Evolutionary conservation across 2,329 filamentous ascomycete species (phyloP), one percentile per base, ranked within the genome.

Genomic region (Exophiala xenobiotica): DNA sequence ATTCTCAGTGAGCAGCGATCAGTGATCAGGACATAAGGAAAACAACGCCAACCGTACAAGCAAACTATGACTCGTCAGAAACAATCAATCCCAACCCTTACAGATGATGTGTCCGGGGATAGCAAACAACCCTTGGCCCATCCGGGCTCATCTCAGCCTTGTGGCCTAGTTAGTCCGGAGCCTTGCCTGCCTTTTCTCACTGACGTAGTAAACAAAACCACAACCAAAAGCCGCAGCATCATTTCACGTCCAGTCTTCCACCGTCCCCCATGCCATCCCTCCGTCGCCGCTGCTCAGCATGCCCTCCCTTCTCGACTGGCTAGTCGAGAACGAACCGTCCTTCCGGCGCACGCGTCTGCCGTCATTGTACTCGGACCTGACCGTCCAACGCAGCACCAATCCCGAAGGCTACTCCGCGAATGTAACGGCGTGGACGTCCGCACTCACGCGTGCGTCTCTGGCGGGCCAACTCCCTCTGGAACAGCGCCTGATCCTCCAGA

Each of bases 281-380:
- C 20, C 40, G 18, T 7, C 27, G 20, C 7, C 39, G 7, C 20
- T 37, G 40, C 6, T 26, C 37, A 19, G 22, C 3, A 57, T 59
- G 52, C 49, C 58, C 12, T 18, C 51, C 12, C 53, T 60, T 11
- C 33, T 63, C 12, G 52, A 61, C 29, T 63, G 55, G 51, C 59
- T 63, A 11, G 42, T 62, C 12, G 54, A 60, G 22, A 35, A 63
- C 40, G 61, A 62, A 49, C 56, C 61, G 20, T 54, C 47, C 29
- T 63, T 63, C 43, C 59, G 61, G 46, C 55, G 86, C 72, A 80
- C 85, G 57, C 87, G 90, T 43, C 78, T 96, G 9, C 85, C 88
- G 9, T 91, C 90, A 4, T 82, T 96, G 39, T 96, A 95, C 72
- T 91, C 90, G 41, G 90, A 96, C 68, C 95, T 96, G 65, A 77